Base-by-base conservation (phyloP, 345 rosid genomes). In the Salix suchowensis region DNA sequence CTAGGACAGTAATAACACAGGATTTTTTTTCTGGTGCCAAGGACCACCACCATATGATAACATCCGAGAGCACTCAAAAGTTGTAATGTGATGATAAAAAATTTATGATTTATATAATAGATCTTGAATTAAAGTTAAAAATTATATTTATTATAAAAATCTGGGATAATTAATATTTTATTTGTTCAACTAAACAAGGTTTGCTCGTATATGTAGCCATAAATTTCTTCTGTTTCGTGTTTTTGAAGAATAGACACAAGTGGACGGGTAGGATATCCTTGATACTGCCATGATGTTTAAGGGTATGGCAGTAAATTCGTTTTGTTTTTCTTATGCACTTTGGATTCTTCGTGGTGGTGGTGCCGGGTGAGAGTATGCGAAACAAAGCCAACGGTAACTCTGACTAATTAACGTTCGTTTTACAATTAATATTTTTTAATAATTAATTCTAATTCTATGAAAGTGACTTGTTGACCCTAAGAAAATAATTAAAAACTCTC, bases 381-480 rank as follows among this genome's bases (percentile, higher is more conserved):
- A n/a, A 44, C 76, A 78, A 72, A 40, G 75, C 71, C 77, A 85
- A 83, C 82, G 82, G 86, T 76, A 77, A 28, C 40, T 78, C 30
- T 77, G 82, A 83, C 74, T 30, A 65, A 72, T 40, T 73, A 67
- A 67, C 30, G 55, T 21, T 37, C 67, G 58, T 65, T 32, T 58
- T n/a, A n/a, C 62, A 4, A 58, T n/a, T 58, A 55, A 21, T 21
- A 0, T 54, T 54, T 21, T 9, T 55, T 1, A 40, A 42, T 42
- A 10, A 42, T 42, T 28, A n/a, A 67, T 69, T 54, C 66, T 68
- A 81, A 69, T 73, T 46, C 39, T 18, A n/a, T 8, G 86, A 89
- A 84, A 91, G 81, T 62, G 90, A 89, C 86, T 76, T 78, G 73
- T 73, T 76, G 87, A 85, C 89, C 77, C n/a, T 1, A 21, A 7